Evolutionary conservation across 768 basidiomycete genomes (phyloP), one percentile per base, ranked within the genome.

Genomic region (Phaeotremella fagi): DNA sequence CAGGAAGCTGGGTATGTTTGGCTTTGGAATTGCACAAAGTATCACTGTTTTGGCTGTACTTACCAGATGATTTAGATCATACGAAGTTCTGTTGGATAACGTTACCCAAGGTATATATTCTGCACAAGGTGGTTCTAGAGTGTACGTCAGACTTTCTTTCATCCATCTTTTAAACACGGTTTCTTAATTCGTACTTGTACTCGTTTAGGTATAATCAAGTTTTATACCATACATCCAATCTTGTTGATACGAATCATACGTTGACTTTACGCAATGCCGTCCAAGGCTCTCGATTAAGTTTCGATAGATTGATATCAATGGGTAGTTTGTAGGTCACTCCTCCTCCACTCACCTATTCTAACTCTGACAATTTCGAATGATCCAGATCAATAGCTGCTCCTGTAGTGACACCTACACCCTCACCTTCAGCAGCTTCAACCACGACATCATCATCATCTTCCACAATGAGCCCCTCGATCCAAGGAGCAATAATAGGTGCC

Each of bases 81-180:
- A 57, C 49, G 63, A 65, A 37, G 67, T 69, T 7, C 1, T 44
- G 14, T 22, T 70, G 23, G 68, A 70, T 48, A 50, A 55, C 15
- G 18, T 18, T 12, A 48, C 50, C 15, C 48, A 55, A 25, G 68
- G 64, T 5, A 27, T 54, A n/a, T 70, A 38, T 29, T 46, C 59
- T 33, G 59, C 60, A 15, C 50, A 59, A 4, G 60, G 48, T 6
- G 54, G 51, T 7, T 25, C 52, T 0, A 52, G 59, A 48, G 44
- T 54, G 64, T 68, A 15, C 57, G 63, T 64, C 29, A 31, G n/a
- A n/a, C n/a, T n/a, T n/a, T n/a, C n/a, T n/a, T n/a, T n/a, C n/a
- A n/a, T n/a, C n/a, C n/a, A n/a, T n/a, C n/a, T n/a, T n/a, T n/a
- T n/a, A n/a, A n/a, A n/a, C n/a, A n/a, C n/a, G n/a, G n/a, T n/a